Base-by-base conservation (phyloP, 2,329 filamentous ascomycete species). In the Nemania abortiva region DNA sequence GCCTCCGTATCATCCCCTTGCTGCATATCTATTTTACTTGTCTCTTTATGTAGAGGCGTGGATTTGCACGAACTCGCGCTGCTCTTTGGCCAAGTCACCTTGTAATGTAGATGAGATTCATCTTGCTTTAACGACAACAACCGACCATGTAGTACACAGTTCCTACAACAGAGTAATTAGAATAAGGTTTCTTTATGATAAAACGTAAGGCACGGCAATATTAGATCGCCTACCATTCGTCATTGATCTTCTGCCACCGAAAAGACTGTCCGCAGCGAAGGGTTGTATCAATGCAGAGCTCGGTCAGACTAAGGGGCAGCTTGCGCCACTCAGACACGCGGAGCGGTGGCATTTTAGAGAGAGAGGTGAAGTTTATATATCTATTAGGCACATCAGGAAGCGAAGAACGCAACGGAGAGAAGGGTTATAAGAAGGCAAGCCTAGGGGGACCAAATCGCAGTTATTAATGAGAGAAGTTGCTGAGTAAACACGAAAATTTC, bases 181-280 rank as follows among this genome's bases (percentile, higher is more conserved):
- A 20, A 59, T 6, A 11, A 54, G 1, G 20, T 3, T 18, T 7
- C 4, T 22, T 24, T 11, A 60, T 3, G 47, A 39, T 11, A 18
- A 39, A 37, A 22, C 2, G 27, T 18, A 13, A 27, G 13, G 5
- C 13, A n/a, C 13, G 15, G 49, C 7, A 53, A 27, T 18, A 45
- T 62, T 34, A 24, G 22, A 18, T 27, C 45, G 76, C 79, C 72
- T 75, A 92, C 96, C 96, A 99, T 84, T 95, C 91, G 79, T 95
- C 90, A 52, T 90, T 87, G 57, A 93, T 89, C 78, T 95, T 94
- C 70, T 91, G 91, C 96, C 96, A 99, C 84, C 95, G 91, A 76
- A 99, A 99, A 0, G 95, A 97, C 80, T 99, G 96, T 3, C 96
- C 96, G 79, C 96, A 99, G 70, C 95, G 91, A 39, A 99, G 84